Conservation (phyloP, 2,329 filamentous ascomycete species). For the Chaetomiaceae sp. region DNA sequence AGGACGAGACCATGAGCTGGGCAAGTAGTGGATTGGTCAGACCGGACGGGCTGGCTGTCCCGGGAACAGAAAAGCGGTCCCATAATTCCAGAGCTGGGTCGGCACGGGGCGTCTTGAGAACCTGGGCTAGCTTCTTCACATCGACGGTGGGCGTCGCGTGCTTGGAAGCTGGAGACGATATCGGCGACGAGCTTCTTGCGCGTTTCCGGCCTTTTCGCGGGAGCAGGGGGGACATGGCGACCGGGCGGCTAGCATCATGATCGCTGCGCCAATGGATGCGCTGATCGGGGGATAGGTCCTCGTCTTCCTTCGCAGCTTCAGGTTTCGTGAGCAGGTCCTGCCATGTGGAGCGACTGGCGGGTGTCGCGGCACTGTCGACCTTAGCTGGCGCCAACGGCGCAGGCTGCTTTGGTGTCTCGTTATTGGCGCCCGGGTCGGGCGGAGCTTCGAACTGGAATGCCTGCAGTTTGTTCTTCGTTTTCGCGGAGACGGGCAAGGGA, state of each 20-base stretch:
- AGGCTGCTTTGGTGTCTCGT: constrained; percentile 7
- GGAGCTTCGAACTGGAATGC: constrained; percentile 50
- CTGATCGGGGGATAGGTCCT: constrained; percentile 55
- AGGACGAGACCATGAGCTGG: constrained; percentile 66
- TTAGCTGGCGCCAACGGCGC: constrained; percentile 20
- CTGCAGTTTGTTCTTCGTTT: constrained; percentile 58
- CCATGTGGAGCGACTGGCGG: constrained; percentile 51
- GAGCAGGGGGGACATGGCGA: constrained; percentile 45
- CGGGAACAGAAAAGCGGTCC: constrained; percentile 65
- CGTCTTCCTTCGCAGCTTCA: constrained; percentile 32
- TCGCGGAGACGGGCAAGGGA: constrained; percentile 50
- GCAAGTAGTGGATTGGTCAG: constrained; percentile 55
- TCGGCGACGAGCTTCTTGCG: constrained; percentile 68
- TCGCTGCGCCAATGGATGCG: constrained; percentile 57
- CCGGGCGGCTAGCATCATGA: constrained; percentile 33
- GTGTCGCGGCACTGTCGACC: constrained; percentile 40
- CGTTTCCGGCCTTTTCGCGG: constrained; percentile 58
- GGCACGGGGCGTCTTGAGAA: constrained; percentile 62
- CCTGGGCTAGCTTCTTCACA: constrained; percentile 53
- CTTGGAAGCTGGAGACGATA: constrained; percentile 59
- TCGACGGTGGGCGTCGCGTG: constrained; percentile 48
- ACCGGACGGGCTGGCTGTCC: constrained; percentile 41
- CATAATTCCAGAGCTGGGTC: constrained; percentile 73
- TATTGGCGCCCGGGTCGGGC: constrained; percentile 14
- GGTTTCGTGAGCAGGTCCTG: constrained; percentile 52